Base-by-base conservation (phyloP, 352 stramenopile species). In the Phytopythium aichiense region DNA sequence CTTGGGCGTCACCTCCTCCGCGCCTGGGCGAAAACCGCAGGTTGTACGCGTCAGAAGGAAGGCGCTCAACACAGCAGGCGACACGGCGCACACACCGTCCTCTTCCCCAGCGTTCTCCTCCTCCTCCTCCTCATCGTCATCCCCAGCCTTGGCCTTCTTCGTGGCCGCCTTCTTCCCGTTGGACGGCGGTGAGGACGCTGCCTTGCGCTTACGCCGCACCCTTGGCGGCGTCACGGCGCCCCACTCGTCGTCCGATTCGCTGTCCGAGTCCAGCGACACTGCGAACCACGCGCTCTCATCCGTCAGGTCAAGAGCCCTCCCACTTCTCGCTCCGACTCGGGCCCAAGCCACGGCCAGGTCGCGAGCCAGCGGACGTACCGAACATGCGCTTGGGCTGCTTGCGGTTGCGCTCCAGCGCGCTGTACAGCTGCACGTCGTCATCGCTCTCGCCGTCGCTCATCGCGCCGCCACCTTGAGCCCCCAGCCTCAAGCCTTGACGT, bases 401-500 rank as follows among this genome's bases (percentile, higher is more conserved):
- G 67, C 72, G 74, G 56, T 82, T 85, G 66, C 69, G 82, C 58
- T 87, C 72, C 22, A 92, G 74, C 56, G 80, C 64, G 73, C 63
- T 89, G 73, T 92, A 92, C 49, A 92, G 78, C 78, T 84, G 81
- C 43, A 92, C 69, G 53, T 64, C 61, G 16, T 79, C 74, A 1
- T 81, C 75, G 38, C 76, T 81, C 13, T 89, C 79, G 49, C 85
- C 79, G 58, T 71, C 77, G 63, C 71, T 82, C 74, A 83, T 81
- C 23, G 25, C 49, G 23, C 46, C 5, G 46, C 46, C 13, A 9
- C 13, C 23, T 49, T 25, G 13, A 15, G 35, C 35, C 35, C 15
- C 35, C 6, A 16, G 35, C 35, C 1, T 40, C 9, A 7, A 31
- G 28, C 28, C 28, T 40, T 8, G 35, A 40, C 9, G 8, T 40